phyloP scores from a whole-genome alignment of 192 early-diverging fungal genomes.

The Coemansia sp. region DNA sequence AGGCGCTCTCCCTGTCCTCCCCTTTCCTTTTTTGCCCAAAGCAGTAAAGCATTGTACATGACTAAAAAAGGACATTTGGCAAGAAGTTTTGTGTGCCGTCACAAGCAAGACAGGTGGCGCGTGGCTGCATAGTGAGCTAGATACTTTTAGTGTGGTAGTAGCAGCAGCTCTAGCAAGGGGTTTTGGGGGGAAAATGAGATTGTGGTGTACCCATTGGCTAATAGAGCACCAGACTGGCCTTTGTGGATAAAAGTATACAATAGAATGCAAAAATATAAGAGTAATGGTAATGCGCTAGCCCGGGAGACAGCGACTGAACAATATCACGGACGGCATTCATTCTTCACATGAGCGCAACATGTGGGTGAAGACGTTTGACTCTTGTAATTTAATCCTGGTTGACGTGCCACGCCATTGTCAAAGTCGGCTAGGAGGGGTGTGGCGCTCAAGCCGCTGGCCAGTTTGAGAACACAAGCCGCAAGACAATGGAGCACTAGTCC shows the following conservation, averaged over 20 bases:
- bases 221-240: not conserved
- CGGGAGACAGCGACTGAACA: not conserved
- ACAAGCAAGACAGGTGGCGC: not conserved
- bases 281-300: not conserved
- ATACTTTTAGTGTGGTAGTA: not conserved
- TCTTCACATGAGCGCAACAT: not conserved
- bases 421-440: not conserved
- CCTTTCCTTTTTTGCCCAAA: not conserved
- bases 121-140: not conserved
- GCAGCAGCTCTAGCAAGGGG: not conserved
- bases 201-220: not conserved
- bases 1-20: not conserved
- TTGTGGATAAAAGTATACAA: not conserved
- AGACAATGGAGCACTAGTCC: too few relatives aligned
- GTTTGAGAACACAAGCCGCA: not conserved
- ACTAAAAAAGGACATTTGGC: not conserved
- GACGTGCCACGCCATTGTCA: not conserved
- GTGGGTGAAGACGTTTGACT: not conserved
- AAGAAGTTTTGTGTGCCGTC: not conserved
- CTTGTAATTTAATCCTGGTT: not conserved
- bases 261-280: not conserved
- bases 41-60: constrained; percentile 7
- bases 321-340: not conserved
- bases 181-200: not conserved
- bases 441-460: not conserved